A percentile compares a stretch with the other conserved stretches of the same genome.
Conservation (phyloP, 2,329 filamentous ascomycete genomes). For the Trichothecium roseum region DNA sequence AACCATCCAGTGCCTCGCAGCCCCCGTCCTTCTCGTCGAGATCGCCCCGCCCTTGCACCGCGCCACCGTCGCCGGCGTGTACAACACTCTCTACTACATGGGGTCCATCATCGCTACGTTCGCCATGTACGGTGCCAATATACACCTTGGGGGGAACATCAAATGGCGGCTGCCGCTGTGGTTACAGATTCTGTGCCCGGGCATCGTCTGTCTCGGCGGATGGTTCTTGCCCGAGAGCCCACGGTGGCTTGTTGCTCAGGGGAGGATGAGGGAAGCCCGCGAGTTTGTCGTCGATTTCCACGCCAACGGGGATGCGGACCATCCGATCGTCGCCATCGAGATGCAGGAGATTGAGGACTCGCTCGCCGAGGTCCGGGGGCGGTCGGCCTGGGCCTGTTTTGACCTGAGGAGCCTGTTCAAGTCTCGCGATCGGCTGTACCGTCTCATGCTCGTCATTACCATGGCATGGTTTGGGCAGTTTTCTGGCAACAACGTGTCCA, state of each 20-base stretch:
- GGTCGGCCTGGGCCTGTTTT: slow-evolving; percentile 23
- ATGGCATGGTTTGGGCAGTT: slow-evolving; percentile 30
- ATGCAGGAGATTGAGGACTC: slow-evolving; percentile 24
- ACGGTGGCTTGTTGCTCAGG: slow-evolving; percentile 40
- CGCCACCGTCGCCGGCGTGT: background rate
- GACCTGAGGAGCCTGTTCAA: slow-evolving; percentile 24
- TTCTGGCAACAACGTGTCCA: slow-evolving; percentile 23
- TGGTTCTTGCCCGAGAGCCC: slow-evolving; percentile 34
- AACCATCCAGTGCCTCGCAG: background rate
- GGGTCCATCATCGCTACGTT: slow-evolving; percentile 6
- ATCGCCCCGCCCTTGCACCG: slow-evolving; percentile 1
- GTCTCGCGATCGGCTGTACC: slow-evolving; percentile 23
- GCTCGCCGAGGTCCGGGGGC: slow-evolving; percentile 15
- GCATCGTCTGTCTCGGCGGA: slow-evolving; percentile 15
- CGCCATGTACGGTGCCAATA: slow-evolving; percentile 11
- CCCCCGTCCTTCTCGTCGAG: background rate
- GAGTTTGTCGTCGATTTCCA: slow-evolving; percentile 45
- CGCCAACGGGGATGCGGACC: slow-evolving; percentile 40
- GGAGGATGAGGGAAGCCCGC: slow-evolving; percentile 32
- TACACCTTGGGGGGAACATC: slow-evolving; percentile 8
- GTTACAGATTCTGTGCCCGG: slow-evolving; percentile 21
- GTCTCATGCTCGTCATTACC: slow-evolving; percentile 24
- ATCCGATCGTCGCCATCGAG: slow-evolving; percentile 28
- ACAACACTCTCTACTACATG: slow-evolving; percentile 1
- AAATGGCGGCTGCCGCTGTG: slow-evolving; percentile 23